Evolutionary conservation across 148 eudicot genomes (phyloP).

Genomic region (Diospyros kaki): DNA sequence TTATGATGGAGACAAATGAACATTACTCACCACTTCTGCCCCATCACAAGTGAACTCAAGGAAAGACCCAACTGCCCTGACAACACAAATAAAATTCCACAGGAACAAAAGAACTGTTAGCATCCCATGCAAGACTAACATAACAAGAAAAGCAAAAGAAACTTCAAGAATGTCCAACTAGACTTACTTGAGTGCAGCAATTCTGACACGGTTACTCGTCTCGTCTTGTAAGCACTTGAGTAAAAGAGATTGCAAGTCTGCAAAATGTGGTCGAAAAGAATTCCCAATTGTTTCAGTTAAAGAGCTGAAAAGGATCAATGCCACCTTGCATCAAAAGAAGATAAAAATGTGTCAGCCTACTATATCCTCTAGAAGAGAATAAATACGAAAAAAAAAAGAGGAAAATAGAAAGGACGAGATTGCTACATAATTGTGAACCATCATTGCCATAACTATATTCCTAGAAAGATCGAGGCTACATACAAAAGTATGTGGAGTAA

Average conservation of each 20-base stretch:
- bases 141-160: not conserved
- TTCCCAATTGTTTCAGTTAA: constrained; percentile 92
- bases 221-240: constrained; percentile 89
- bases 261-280: constrained; percentile 77
- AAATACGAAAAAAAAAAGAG: not conserved
- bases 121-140: constrained; percentile 8
- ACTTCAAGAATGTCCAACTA: not conserved
- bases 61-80: constrained; percentile 97
- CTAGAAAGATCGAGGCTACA: not conserved
- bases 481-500: not conserved
- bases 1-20: not conserved
- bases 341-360: constrained; percentile 20
- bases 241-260: constrained; percentile 74
- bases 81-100: constrained; percentile 18
- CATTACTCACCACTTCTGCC: constrained; percentile 70
- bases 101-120: constrained; percentile 2
- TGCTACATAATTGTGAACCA: not conserved
- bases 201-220: constrained; percentile 84
- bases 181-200: constrained; percentile 91
- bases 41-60: constrained; percentile 89
- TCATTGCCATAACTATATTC: not conserved
- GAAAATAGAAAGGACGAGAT: not conserved
- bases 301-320: constrained; percentile 91
- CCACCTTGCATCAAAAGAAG: constrained; percentile 54
- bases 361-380: not conserved